Evolutionary conservation across 306 rosid species (phyloP).

Genomic region (Alnus rubra): DNA sequence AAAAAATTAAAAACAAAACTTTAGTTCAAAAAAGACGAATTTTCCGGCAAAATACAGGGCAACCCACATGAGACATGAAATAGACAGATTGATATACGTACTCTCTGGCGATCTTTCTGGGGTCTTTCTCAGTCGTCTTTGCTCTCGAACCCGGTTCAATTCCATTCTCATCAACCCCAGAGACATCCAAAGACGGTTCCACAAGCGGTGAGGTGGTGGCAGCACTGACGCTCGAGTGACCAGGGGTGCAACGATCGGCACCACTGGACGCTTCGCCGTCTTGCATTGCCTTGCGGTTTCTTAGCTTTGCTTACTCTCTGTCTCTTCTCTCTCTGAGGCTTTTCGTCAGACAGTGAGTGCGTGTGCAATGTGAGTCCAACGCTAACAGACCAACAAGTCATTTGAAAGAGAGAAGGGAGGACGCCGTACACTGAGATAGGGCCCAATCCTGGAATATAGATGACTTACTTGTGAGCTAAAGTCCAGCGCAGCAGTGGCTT

Average conservation of each 20-base stretch:
- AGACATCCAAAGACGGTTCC: constrained; percentile 19
- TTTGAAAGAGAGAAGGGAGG: no score
- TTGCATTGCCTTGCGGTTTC: constrained; percentile 25
- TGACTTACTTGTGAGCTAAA: no score
- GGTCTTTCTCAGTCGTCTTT: constrained; percentile 48
- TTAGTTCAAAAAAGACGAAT: neutral
- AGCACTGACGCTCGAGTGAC: neutral
- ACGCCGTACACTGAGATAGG: no score
- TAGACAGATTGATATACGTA: constrained; percentile 22
- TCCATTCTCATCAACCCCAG: constrained; percentile 18
- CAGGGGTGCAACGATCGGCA: constrained; percentile 1
- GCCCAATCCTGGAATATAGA: no score
- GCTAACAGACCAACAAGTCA: no score
- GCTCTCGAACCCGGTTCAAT: constrained; percentile 29
- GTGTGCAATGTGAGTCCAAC: no score
- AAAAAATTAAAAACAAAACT: constrained; percentile 8
- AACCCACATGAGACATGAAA: constrained; percentile 19
- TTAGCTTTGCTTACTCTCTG: neutral
- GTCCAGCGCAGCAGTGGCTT: no score
- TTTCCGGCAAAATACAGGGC: neutral
- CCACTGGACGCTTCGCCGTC: constrained; percentile 36
- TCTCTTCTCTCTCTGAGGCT: no score
- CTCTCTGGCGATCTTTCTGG: constrained; percentile 63
- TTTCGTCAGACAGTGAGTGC: no score
- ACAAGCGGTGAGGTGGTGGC: constrained; percentile 1